Conservation (phyloP, 164 flowering plant genomes). For the Vitis cinerea region DNA sequence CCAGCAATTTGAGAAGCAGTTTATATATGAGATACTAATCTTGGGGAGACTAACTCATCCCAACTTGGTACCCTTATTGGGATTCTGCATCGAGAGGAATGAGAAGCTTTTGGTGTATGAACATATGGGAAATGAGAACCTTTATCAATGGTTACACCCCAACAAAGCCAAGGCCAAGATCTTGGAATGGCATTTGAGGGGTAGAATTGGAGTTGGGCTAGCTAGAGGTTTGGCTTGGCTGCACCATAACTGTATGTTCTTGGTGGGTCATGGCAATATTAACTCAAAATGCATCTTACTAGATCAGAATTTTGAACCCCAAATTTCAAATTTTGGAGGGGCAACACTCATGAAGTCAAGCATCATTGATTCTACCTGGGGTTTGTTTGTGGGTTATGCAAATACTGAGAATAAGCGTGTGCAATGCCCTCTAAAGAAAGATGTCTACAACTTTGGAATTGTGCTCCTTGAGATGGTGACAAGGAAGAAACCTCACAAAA, state of each 20-base stretch:
- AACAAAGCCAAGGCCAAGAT: not conserved
- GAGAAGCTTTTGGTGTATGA: conserved; percentile 12
- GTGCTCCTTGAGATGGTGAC: not conserved
- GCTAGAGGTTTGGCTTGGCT: conserved; percentile 25
- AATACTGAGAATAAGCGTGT: not conserved
- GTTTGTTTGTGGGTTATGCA: no score
- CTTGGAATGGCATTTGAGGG: conserved; percentile 18
- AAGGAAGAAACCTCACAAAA: not conserved
- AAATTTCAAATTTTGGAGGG: no score
- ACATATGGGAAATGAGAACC: conserved; percentile 16
- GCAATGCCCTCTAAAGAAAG: not conserved
- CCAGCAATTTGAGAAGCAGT: not conserved
- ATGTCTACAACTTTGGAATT: not conserved
- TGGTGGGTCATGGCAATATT: no score
- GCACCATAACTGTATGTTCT: conserved; percentile 8
- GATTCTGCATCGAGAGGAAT: conserved; percentile 12
- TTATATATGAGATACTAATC: not conserved
- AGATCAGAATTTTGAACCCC: no score
- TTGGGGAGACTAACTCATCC: not conserved
- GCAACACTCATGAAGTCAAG: no score
- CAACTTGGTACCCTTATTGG: conserved; percentile 1
- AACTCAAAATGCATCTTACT: no score
- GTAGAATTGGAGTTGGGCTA: conserved; percentile 13
- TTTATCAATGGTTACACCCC: conserved; percentile 6
- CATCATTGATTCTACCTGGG: not conserved